Evolutionary conservation across 306 rosid genomes (phyloP).

Genomic region (Boehmeria nivea): DNA sequence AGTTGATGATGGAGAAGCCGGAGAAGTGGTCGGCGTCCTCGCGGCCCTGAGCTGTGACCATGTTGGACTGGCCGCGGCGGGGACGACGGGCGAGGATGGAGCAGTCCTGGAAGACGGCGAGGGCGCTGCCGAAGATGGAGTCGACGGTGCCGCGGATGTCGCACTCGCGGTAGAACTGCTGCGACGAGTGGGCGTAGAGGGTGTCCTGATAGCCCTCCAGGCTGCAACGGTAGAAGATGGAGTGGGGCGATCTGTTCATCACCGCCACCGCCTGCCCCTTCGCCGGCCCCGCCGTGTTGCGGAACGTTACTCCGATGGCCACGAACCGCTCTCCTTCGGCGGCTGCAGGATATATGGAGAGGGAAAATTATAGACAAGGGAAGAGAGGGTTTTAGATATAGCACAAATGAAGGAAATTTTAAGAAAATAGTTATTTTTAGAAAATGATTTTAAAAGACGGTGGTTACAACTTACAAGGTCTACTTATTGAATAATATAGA

Average conservation of each 20-base stretch:
- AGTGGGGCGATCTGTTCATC: conserved; percentile 66
- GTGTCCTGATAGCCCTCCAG: conserved; percentile 90
- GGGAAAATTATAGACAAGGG: no score
- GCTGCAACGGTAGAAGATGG: conserved; percentile 72
- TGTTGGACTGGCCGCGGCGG: conserved; percentile 34
- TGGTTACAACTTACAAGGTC: no score
- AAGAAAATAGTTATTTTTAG: no score
- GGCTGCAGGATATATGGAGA: conserved; percentile 36
- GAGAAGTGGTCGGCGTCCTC: conserved; percentile 62
- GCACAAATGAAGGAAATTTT: background rate
- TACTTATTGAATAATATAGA: no score
- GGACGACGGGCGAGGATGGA: conserved; percentile 58
- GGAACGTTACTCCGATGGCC: conserved; percentile 71
- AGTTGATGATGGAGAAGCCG: conserved; percentile 70
- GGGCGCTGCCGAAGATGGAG: conserved; percentile 76
- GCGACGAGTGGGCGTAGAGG: conserved; percentile 61
- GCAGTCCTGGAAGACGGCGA: conserved; percentile 65
- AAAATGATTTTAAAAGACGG: no score
- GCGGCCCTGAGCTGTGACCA: conserved; percentile 69
- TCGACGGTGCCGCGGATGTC: conserved; percentile 66
- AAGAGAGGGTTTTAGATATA: background rate
- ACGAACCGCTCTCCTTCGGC: conserved; percentile 64
- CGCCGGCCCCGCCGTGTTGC: conserved; percentile 74
- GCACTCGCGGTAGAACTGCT: conserved; percentile 79
- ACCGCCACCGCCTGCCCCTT: conserved; percentile 88